Conservation (phyloP, 495 filamentous ascomycete genomes). For the Immersiella caudata region DNA sequence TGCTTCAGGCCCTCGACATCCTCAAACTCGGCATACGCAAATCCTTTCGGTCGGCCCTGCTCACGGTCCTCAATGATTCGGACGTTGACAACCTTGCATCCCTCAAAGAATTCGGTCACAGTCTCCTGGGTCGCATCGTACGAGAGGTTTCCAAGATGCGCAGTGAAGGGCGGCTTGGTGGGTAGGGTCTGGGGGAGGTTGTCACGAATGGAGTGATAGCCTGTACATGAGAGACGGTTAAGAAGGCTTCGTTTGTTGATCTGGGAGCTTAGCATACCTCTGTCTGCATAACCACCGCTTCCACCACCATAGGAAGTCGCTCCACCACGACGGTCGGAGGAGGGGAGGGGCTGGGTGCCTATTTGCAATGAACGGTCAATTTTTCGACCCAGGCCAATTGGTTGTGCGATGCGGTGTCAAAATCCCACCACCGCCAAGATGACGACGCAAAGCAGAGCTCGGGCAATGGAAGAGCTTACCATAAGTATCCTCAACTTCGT, state of each 20-base stretch:
- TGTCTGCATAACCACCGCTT: constrained; percentile 34
- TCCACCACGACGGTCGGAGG: constrained; percentile 43
- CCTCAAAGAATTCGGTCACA: constrained; percentile 81
- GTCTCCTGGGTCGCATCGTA: constrained; percentile 85
- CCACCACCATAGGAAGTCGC: constrained; percentile 37
- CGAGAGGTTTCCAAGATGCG: constrained; percentile 93
- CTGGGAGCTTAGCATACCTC: constrained; percentile 35
- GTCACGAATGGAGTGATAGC: constrained; percentile 70
- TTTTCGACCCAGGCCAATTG: background rate
- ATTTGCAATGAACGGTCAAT: constrained; percentile 16
- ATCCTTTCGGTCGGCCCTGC: constrained; percentile 90
- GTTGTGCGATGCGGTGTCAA: constrained; percentile 1
- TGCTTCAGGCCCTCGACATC: constrained; percentile 88
- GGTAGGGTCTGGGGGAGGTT: constrained; percentile 75
- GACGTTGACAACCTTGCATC: constrained; percentile 82
- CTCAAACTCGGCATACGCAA: constrained; percentile 94
- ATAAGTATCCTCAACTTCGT: constrained; percentile 90
- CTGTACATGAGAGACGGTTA: constrained; percentile 32
- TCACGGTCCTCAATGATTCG: constrained; percentile 95
- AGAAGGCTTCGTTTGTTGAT: constrained; percentile 24
- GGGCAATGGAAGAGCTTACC: constrained; percentile 51
- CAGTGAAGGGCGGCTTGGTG: constrained; percentile 88
- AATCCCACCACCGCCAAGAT: constrained; percentile 8
- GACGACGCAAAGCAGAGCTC: constrained; percentile 2
- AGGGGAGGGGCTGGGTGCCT: constrained; percentile 51